Conservation (phyloP, 768 basidiomycete species). For the Leccinum obscurum region DNA sequence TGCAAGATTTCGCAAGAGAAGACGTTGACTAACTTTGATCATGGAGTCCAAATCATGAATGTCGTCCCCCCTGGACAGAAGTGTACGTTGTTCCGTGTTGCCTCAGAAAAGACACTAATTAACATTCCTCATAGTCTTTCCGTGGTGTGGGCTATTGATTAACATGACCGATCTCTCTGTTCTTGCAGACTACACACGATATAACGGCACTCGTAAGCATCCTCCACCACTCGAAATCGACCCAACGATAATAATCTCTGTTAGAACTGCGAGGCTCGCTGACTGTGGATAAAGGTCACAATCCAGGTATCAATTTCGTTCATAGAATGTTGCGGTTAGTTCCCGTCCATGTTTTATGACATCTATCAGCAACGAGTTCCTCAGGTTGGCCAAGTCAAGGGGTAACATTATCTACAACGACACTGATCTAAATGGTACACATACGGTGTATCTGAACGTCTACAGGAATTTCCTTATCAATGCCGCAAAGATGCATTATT, state of each 20-base stretch:
- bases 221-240: neutral
- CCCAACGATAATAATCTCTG: slow-evolving; percentile 1
- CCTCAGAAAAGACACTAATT: neutral
- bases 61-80: slow-evolving; percentile 48
- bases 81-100: slow-evolving; percentile 30
- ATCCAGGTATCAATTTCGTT: slow-evolving; percentile 62
- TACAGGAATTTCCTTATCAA: slow-evolving; percentile 83
- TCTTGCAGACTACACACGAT: slow-evolving; percentile 75
- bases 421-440: slow-evolving; percentile 58
- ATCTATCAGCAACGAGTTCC: slow-evolving; percentile 7
- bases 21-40: slow-evolving; percentile 85
- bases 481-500: slow-evolving; percentile 85
- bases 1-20: slow-evolving; percentile 89
- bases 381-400: slow-evolving; percentile 68
- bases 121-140: slow-evolving; percentile 59
- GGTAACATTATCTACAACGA: slow-evolving; percentile 84
- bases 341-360: neutral
- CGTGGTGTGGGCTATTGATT: slow-evolving; percentile 91
- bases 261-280: slow-evolving; percentile 66
- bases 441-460: slow-evolving; percentile 73
- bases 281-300: slow-evolving; percentile 65
- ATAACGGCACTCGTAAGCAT: slow-evolving; percentile 55
- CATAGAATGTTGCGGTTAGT: slow-evolving; percentile 76
- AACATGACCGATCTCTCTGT: slow-evolving; percentile 76
- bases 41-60: slow-evolving; percentile 52